Base-by-base conservation (phyloP, 225 moss, liverwort and hornwort genomes). In the Sphagnum contortum region DNA sequence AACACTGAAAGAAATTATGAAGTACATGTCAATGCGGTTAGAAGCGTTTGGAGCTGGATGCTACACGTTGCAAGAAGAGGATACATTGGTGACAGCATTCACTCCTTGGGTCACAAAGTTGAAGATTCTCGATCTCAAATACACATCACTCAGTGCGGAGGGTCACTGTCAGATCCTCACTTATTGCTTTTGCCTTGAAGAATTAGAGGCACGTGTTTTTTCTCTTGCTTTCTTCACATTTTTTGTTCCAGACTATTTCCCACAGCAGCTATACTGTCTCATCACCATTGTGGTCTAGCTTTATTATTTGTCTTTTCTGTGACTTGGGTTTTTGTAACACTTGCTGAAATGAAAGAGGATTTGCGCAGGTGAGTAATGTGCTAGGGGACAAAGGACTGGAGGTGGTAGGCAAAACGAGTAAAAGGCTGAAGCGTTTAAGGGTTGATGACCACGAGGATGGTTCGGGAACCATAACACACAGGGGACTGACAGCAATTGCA, bases 401-500 rank as follows among this genome's bases (percentile, higher is more conserved):
- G 44, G 77, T 80, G 12, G 74, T 91, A 51, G 77, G 85, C 48
- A 77, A 61, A 57, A 86, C 86, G 9, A 88, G 91, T 71, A 83
- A 71, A 73, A 73, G 76, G 13, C 57, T 91, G 57, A 81, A 77
- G 71, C 76, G 87, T 66, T 68, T 84, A 7, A 80, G 85, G 70
- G 67, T 90, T 1, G 85, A 91, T 44, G 83, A 81, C 52, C 79
- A 79, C 1, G 64, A 57, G 12, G 72, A 57, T 54, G 75, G 70
- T 14, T 76, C 71, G 65, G 72, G 75, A 45, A 72, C 68, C 45
- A 70, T 89, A 52, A 81, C 94, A 2, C 87, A 88, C 55, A 63
- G 52, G 13, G 94, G 94, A 8, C 76, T 91, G 73, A 89, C 89
- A 44, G 85, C 91, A 47, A 61, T 94, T 44, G 87, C 78, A 44